phyloP scores from a whole-genome alignment of 768 basidiomycete genomes.

The Boletus rubescentipes region DNA sequence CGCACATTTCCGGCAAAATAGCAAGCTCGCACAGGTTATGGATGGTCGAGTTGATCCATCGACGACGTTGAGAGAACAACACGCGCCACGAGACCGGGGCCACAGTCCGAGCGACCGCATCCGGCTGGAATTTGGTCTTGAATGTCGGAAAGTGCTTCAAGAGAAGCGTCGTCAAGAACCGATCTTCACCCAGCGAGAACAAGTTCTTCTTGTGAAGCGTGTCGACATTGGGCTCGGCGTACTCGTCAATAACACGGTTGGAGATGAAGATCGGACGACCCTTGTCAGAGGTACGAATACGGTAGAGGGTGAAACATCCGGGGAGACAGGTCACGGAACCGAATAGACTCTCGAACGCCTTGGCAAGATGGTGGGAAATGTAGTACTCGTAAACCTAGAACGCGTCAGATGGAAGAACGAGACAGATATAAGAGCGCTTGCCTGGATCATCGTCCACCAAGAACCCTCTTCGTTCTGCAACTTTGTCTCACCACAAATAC shows the following conservation, averaged over 20 bases:
- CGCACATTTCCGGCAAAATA: constrained; percentile 61
- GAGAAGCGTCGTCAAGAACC: constrained; percentile 65
- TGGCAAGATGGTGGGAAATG: constrained; percentile 64
- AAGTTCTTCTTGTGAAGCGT: constrained; percentile 74
- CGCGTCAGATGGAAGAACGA: constrained; percentile 1
- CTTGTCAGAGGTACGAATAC: constrained; percentile 70
- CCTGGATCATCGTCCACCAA: constrained; percentile 81
- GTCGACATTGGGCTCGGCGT: constrained; percentile 63
- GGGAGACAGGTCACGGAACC: constrained; percentile 74
- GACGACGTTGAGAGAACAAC: constrained; percentile 63
- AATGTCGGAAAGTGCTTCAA: constrained; percentile 70
- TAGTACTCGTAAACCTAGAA: constrained; percentile 65
- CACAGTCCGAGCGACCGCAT: constrained; percentile 60
- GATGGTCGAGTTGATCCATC: constrained; percentile 74
- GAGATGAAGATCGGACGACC: constrained; percentile 72
- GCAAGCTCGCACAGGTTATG: constrained; percentile 68
- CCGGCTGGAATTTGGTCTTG: constrained; percentile 68
- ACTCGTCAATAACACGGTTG: constrained; percentile 68
- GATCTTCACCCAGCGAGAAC: constrained; percentile 69
- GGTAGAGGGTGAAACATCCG: constrained; percentile 71
- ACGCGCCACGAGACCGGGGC: constrained; percentile 64
- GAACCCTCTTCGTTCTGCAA: constrained; percentile 66
- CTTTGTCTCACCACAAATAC: constrained; percentile 69
- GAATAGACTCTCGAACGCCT: constrained; percentile 67
- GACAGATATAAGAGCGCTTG: constrained; percentile 15